Evolutionary conservation across 2,329 filamentous ascomycete genomes (phyloP).

Genomic region (Neonectria magnoliae): DNA sequence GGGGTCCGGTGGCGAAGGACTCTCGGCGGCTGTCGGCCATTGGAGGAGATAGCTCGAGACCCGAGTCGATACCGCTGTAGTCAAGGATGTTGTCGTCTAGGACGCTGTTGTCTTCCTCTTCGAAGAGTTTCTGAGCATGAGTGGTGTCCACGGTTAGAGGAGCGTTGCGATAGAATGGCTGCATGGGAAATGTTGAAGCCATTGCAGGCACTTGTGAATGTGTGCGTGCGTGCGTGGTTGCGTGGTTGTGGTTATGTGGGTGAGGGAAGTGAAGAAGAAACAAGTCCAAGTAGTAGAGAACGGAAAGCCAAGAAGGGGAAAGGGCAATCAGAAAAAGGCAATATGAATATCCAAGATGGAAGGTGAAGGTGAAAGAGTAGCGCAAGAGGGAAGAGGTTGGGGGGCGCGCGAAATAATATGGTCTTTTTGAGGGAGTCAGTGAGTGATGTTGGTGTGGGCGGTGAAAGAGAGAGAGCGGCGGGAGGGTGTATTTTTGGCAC

Average conservation of each 20-base stretch:
- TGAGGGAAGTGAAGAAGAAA: conserved; percentile 31
- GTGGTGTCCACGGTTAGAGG: conserved; percentile 64
- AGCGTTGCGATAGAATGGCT: conserved; percentile 61
- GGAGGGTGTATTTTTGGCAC: conserved; percentile 26
- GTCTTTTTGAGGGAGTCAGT: conserved; percentile 39
- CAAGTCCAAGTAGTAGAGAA: conserved; percentile 34
- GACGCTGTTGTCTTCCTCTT: conserved; percentile 69
- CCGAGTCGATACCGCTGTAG: conserved; percentile 67
- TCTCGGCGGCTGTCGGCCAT: conserved; percentile 72
- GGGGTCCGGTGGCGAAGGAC: conserved; percentile 66
- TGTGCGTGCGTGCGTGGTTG: conserved; percentile 27
- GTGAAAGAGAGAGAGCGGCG: conserved; percentile 30
- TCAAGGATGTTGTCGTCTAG: conserved; percentile 71
- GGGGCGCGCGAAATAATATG: conserved; percentile 44
- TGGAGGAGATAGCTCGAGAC: conserved; percentile 70
- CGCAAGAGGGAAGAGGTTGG: conserved; percentile 38
- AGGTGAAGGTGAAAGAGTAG: conserved; percentile 37
- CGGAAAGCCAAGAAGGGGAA: conserved; percentile 36
- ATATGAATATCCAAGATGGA: conserved; percentile 30
- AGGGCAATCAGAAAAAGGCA: conserved; percentile 35
- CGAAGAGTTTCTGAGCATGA: conserved; percentile 65
- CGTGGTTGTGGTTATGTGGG: conserved; percentile 16
- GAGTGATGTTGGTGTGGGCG: conserved; percentile 42
- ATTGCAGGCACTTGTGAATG: conserved; percentile 49
- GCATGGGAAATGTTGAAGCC: conserved; percentile 62